These are phyloP conservation scores for Colletotrichum orbiculare DNA, from an alignment of 2,329 filamentous ascomycete species.

Conservation along the genomic window DNA sequence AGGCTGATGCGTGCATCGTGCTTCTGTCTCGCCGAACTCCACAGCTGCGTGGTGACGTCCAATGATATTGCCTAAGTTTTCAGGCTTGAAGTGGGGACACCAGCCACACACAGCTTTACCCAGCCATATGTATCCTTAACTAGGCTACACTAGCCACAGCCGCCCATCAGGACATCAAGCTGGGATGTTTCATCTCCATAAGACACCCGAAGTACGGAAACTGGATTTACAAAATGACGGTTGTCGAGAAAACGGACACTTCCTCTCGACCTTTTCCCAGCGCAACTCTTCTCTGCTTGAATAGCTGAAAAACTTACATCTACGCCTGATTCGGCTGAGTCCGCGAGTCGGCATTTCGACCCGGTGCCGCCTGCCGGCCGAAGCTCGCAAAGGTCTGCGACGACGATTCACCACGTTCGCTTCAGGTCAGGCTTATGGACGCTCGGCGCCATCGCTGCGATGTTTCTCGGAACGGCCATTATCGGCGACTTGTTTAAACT, in stretches of 20 bases:
- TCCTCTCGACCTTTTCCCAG: too few species aligned
- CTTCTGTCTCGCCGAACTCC: slow-evolving; percentile 28
- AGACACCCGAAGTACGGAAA: too few species aligned
- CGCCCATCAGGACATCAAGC: neutral
- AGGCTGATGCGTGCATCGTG: slow-evolving; percentile 16
- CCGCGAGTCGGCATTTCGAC: neutral
- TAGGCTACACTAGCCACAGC: neutral
- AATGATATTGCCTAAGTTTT: slow-evolving; percentile 25
- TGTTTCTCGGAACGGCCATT: neutral
- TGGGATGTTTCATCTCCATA: too few species aligned
- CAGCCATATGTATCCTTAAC: slow-evolving; percentile 14
- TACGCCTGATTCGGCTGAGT: neutral
- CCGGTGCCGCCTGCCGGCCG: slow-evolving; percentile 2
- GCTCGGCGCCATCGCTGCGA: neutral
- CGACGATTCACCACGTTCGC: neutral
- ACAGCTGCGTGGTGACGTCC: slow-evolving; percentile 31
- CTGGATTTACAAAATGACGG: too few species aligned
- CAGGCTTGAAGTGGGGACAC: slow-evolving; percentile 2
- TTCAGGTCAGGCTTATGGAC: neutral
- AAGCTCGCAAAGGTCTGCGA: neutral
- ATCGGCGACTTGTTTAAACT: neutral
- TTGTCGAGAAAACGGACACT: too few species aligned
- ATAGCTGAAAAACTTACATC: neutral
- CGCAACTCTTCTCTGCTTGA: neutral
- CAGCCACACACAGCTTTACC: neutral